These are phyloP conservation scores for Lichtheimia hyalospora DNA, from an alignment of 371 early-diverging fungal species.

Conservation along the genomic window DNA sequence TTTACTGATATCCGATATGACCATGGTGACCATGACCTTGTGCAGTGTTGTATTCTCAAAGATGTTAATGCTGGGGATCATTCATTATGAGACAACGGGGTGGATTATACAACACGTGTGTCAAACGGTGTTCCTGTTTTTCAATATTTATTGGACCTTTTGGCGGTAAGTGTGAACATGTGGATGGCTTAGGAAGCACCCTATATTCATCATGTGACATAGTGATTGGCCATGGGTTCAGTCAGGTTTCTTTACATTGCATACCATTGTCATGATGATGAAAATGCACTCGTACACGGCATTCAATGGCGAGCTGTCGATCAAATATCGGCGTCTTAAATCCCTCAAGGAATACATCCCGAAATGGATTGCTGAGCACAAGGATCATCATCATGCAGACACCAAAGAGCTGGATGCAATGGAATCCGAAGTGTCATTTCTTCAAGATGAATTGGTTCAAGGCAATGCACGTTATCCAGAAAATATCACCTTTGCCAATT, in stretches of 20 bases:
- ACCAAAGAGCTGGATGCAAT: conserved; percentile 13
- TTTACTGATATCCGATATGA: conserved; percentile 67
- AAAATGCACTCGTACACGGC: conserved; percentile 91
- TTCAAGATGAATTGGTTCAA: conserved; percentile 64
- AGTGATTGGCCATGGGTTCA: conserved; percentile 93
- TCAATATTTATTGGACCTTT: conserved; percentile 68
- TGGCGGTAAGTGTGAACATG: conserved; percentile 48
- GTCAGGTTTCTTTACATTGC: conserved; percentile 84
- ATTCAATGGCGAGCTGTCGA: conserved; percentile 71
- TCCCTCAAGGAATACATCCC: conserved; percentile 37
- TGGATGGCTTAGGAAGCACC: conserved; percentile 9
- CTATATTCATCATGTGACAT: background rate
- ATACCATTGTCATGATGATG: conserved; percentile 91
- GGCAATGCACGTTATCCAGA: conserved; percentile 69
- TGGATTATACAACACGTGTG: conserved; percentile 69
- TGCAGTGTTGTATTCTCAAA: conserved; percentile 63
- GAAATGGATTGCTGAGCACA: conserved; percentile 21
- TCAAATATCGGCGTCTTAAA: conserved; percentile 42
- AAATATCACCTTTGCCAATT: conserved; percentile 83
- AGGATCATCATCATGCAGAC: conserved; percentile 1
- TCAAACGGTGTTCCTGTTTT: conserved; percentile 65
- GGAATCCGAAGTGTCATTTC: conserved; percentile 51
- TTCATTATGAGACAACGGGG: conserved; percentile 56
- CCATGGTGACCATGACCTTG: conserved; percentile 63
- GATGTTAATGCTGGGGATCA: conserved; percentile 50